Evolutionary conservation across 352 stramenopile species (phyloP), one percentile per base, ranked within the genome.

Genomic region (Globisporangium nagaii): DNA sequence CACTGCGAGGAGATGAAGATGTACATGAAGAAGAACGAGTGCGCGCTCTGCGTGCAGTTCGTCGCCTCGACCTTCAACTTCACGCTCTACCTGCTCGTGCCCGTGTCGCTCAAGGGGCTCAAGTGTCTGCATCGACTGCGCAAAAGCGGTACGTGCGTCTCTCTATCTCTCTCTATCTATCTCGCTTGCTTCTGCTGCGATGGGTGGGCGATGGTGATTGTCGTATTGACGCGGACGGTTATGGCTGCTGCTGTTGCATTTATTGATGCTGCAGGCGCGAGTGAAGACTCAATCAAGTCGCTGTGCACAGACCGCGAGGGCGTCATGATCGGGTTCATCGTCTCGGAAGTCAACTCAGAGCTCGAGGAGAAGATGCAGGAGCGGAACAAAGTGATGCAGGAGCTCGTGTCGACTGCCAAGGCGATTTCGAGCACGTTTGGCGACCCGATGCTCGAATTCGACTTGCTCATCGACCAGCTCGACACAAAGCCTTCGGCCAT

Each of bases 21-120:
- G 15, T 94, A 94, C 73, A 91, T 94, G 81, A 86, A 86, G 59
- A 86, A 88, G 57, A 75, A 94, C 67, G 78, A 86, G 61, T 92
- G 83, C 54, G 75, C 84, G 36, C 68, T 91, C 19, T 94, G 84
- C 52, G 84, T 89, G 44, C 83, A 85, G 63, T 94, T 94, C 60
- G 62, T 78, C 34, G 81, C 81, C 28, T 78, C 75, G 30, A 91
- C 80, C 8, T 94, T 85, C 70, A 90, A 86, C 60, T 92, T 88
- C 50, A 94, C 84, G 69, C 70, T 94, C 30, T 92, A 88, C 63
- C 60, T 94, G 19, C 65, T 94, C 41, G 78, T 88, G 24, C 84
- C 84, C 12, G 64, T 75, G 58, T 65, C 64, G 12, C 58, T 94
- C 12, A 79, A 79, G 41, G 67, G 70, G 0, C 78, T 94, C 43